A percentile compares a stretch with the other conserved stretches of the same genome.
Evolutionary conservation across 352 stramenopile species (phyloP).

Genomic region (Phytophthora vignae): DNA sequence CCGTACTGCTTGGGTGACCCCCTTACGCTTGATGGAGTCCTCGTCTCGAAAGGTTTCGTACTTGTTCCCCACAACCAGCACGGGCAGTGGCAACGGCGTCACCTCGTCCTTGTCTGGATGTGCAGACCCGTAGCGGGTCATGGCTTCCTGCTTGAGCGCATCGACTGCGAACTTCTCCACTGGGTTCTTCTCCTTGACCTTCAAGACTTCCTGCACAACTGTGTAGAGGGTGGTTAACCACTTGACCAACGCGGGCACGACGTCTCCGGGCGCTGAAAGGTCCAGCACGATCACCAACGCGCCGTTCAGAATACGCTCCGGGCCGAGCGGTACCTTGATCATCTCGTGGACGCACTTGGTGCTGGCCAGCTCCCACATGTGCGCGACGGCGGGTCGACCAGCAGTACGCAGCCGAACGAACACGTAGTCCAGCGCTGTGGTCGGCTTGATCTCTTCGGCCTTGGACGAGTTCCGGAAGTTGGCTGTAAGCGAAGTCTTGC

Average conservation of each 20-base stretch:
- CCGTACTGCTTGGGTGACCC: slow-evolving; percentile 81
- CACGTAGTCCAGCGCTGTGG: slow-evolving; percentile 92
- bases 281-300: slow-evolving; percentile 87
- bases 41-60: slow-evolving; percentile 90
- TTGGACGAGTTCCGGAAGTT: slow-evolving; percentile 75
- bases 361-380: slow-evolving; percentile 94
- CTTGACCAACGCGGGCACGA: slow-evolving; percentile 80
- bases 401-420: slow-evolving; percentile 85
- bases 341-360: slow-evolving; percentile 85
- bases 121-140: slow-evolving; percentile 56
- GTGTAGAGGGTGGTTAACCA: slow-evolving; percentile 75
- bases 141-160: slow-evolving; percentile 55
- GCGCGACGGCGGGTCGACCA: slow-evolving; percentile 62
- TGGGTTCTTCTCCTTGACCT: slow-evolving; percentile 71
- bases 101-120: slow-evolving; percentile 86
- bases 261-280: slow-evolving; percentile 80
- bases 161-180: slow-evolving; percentile 71
- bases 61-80: slow-evolving; percentile 91
- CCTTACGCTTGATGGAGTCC: slow-evolving; percentile 88
- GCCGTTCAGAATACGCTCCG: slow-evolving; percentile 77
- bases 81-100: slow-evolving; percentile 70
- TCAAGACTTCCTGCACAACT: slow-evolving; percentile 64
- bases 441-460: slow-evolving; percentile 90
- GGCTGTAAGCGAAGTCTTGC: slow-evolving; percentile 85
- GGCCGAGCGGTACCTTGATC: slow-evolving; percentile 82